Conservation (phyloP, 148 eudicot genomes). For the Polygonum aviculare region DNA sequence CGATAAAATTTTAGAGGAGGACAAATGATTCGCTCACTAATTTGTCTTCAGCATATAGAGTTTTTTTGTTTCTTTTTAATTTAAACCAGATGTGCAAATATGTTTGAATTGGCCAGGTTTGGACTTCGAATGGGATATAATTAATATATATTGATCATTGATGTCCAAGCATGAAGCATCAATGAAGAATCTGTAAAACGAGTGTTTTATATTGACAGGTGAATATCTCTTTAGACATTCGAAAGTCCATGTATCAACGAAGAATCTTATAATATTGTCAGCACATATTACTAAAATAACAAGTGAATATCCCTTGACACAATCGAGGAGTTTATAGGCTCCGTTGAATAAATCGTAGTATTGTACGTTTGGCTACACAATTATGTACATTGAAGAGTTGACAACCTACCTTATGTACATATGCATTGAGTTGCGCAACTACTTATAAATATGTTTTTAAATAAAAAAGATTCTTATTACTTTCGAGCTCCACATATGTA, state of each 20-base stretch:
- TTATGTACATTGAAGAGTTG: not conserved
- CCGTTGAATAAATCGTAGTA: not conserved
- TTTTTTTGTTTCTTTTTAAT: not conserved
- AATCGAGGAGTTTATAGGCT: slow-evolving; percentile 7
- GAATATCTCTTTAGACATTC: not conserved
- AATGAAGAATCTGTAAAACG: not conserved
- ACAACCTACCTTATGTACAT: not conserved
- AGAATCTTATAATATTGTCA: not conserved
- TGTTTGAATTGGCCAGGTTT: not conserved
- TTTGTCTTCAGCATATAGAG: not conserved
- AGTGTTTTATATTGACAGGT: not conserved
- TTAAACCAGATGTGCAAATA: not conserved
- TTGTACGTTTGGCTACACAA: not conserved
- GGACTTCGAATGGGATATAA: not conserved
- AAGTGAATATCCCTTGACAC: slow-evolving; percentile 1
- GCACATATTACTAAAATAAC: not conserved
- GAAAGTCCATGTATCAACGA: not conserved
- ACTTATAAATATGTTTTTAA: too few species aligned
- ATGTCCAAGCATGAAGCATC: not conserved
- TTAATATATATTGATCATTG: not conserved
- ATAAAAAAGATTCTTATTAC: too few species aligned
- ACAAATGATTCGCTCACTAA: too few species aligned
- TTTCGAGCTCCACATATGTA: too few species aligned
- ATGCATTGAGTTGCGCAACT: too few species aligned
- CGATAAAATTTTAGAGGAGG: too few species aligned